These are phyloP conservation scores for Ceratocystis colombiana DNA, from an alignment of 2,329 filamentous ascomycete species.

Conservation along the genomic window DNA sequence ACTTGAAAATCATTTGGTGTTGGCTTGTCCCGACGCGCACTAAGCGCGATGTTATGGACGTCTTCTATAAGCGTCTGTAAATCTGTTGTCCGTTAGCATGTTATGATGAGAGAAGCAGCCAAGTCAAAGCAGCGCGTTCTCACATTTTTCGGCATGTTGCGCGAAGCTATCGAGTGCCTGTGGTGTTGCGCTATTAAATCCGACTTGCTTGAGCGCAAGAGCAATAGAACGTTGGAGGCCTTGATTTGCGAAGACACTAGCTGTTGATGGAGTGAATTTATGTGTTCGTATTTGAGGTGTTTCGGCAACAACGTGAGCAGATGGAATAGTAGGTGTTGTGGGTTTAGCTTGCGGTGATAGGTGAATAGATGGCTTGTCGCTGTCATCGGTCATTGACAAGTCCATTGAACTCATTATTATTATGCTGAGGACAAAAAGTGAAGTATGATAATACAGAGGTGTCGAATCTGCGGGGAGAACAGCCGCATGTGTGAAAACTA, in stretches of 20 bases:
- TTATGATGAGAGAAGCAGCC: constrained; percentile 26
- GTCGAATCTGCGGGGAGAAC: neutral
- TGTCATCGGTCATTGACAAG: neutral
- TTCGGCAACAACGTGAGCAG: neutral
- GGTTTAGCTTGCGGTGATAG: neutral
- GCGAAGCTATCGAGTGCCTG: constrained; percentile 52
- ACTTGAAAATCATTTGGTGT: constrained; percentile 49
- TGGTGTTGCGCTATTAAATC: constrained; percentile 45
- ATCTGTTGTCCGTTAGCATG: constrained; percentile 34
- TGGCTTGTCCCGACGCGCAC: constrained; percentile 43
- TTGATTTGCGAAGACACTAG: constrained; percentile 29
- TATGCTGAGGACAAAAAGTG: neutral
- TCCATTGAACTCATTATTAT: constrained; percentile 5
- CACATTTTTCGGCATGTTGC: constrained; percentile 48
- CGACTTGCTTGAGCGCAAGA: constrained; percentile 47
- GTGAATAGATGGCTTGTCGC: constrained; percentile 1
- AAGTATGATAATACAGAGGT: neutral
- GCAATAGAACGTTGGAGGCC: constrained; percentile 47
- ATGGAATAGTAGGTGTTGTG: neutral
- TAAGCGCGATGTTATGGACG: constrained; percentile 39
- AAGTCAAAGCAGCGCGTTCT: constrained; percentile 28
- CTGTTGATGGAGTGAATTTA: constrained; percentile 1
- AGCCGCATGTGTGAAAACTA: neutral
- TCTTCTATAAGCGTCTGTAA: constrained; percentile 41
- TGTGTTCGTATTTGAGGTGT: neutral